phyloP scores from a whole-genome alignment of 139 green algal genomes.

The Picochlorum sp. region DNA sequence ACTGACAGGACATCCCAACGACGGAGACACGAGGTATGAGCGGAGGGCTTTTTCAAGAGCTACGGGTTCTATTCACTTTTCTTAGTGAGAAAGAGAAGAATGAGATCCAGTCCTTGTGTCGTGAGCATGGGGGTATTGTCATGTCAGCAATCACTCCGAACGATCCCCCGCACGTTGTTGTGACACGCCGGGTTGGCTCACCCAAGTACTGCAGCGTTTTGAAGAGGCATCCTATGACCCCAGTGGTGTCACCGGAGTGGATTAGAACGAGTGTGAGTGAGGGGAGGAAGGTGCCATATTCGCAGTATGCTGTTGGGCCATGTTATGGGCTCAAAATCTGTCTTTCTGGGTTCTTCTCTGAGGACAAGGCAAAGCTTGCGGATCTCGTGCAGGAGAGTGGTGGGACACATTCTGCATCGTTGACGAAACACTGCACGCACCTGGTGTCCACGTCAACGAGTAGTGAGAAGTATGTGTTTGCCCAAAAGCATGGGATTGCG shows the following conservation, averaged over 20 bases:
- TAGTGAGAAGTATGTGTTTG: slow-evolving; percentile 35
- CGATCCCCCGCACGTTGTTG: slow-evolving; percentile 21
- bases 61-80: slow-evolving; percentile 16
- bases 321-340: slow-evolving; percentile 24
- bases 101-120: not conserved
- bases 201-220: slow-evolving; percentile 18
- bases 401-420: slow-evolving; percentile 19
- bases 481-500: slow-evolving; percentile 7
- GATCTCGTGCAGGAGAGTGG: not conserved
- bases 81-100: slow-evolving; percentile 16
- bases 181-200: slow-evolving; percentile 19
- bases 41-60: slow-evolving; percentile 2
- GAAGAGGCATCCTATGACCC: slow-evolving; percentile 2
- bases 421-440: slow-evolving; percentile 29
- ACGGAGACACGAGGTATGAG: too few species aligned
- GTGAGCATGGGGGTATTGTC: slow-evolving; percentile 6
- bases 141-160: not conserved
- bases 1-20: too few species aligned
- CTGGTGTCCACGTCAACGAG: slow-evolving; percentile 16
- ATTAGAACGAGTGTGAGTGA: slow-evolving; percentile 6
- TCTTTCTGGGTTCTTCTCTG: slow-evolving; percentile 19
- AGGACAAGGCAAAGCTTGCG: slow-evolving; percentile 10
- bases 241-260: slow-evolving; percentile 28
- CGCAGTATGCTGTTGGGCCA: slow-evolving; percentile 4
- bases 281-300: slow-evolving; percentile 7